A percentile compares a stretch with the other conserved stretches of the same genome.
phyloP scores from a whole-genome alignment of 192 early-diverging fungal species.

The Gorgonomyces haynaldii region DNA sequence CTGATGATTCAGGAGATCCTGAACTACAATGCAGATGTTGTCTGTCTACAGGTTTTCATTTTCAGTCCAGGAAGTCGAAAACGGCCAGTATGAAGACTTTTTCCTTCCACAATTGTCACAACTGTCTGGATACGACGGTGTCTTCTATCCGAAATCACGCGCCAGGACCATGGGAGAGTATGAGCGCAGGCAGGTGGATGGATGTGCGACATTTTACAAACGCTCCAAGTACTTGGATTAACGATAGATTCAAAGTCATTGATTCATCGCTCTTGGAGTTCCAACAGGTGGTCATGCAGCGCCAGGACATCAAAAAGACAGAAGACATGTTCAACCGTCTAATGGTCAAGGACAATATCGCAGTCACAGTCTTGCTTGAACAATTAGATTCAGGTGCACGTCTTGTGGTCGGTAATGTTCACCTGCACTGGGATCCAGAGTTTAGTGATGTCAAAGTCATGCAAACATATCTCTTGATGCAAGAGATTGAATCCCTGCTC shows the following conservation, averaged over 20 bases:
- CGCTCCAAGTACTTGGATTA: constrained; percentile 51
- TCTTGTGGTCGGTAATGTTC: constrained; percentile 71
- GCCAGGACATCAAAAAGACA: constrained; percentile 77
- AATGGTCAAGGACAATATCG: constrained; percentile 95
- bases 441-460: constrained; percentile 93
- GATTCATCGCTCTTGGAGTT: constrained; percentile 89
- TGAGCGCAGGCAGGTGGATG: constrained; percentile 79
- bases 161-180: constrained; percentile 87
- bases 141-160: constrained; percentile 90
- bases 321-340: constrained; percentile 96
- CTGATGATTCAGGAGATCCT: constrained; percentile 73
- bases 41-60: constrained; percentile 71
- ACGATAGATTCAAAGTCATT: constrained; percentile 58
- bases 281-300: constrained; percentile 79
- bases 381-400: constrained; percentile 57
- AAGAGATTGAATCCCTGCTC: constrained; percentile 63
- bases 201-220: constrained; percentile 92
- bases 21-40: constrained; percentile 76
- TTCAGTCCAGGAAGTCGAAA: constrained; percentile 68
- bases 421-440: constrained; percentile 88
- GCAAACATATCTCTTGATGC: constrained; percentile 85
- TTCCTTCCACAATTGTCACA: constrained; percentile 62
- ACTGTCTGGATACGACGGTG: constrained; percentile 73
- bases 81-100: constrained; percentile 75
- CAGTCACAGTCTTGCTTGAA: constrained; percentile 70